phyloP scores from a whole-genome alignment of 2,329 filamentous ascomycete species.

The Rhinocladiella mackenziei region DNA sequence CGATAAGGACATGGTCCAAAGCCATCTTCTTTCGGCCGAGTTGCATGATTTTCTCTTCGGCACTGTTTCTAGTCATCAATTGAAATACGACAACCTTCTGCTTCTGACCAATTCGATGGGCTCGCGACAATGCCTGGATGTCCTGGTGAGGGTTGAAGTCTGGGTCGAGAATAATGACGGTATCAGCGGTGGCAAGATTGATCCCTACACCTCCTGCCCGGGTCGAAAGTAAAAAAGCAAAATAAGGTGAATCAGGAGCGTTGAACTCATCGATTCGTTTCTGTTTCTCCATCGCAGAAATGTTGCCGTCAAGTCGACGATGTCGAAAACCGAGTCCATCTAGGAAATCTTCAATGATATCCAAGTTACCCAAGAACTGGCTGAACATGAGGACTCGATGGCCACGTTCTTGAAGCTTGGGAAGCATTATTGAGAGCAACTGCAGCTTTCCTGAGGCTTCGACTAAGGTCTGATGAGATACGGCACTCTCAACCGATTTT shows the following conservation, averaged over 20 bases:
- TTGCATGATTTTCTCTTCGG: conserved; percentile 94
- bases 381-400: conserved; percentile 94
- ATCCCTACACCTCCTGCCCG: conserved; percentile 95
- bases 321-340: conserved; percentile 68
- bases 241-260: conserved; percentile 72
- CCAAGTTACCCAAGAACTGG: conserved; percentile 82
- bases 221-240: conserved; percentile 89
- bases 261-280: conserved; percentile 93
- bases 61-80: conserved; percentile 80
- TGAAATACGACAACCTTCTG: conserved; percentile 96
- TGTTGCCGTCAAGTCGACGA: conserved; percentile 78
- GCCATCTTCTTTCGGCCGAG: conserved; percentile 95
- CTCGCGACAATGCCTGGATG: conserved; percentile 88
- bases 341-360: conserved; percentile 89
- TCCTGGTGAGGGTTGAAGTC: conserved; percentile 99
- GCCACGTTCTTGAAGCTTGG: conserved; percentile 77
- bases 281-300: conserved; percentile 81
- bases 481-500: conserved; percentile 54
- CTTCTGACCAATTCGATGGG: conserved; percentile 93
- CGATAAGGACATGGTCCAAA: conserved; percentile 89
- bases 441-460: conserved; percentile 89
- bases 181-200: conserved; percentile 94
- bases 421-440: conserved; percentile 77
- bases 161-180: conserved; percentile 93
- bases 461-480: conserved; percentile 74